Evolutionary conservation across 2,329 filamentous ascomycete genomes (phyloP).

Genomic region (Cercospora berteroae): DNA sequence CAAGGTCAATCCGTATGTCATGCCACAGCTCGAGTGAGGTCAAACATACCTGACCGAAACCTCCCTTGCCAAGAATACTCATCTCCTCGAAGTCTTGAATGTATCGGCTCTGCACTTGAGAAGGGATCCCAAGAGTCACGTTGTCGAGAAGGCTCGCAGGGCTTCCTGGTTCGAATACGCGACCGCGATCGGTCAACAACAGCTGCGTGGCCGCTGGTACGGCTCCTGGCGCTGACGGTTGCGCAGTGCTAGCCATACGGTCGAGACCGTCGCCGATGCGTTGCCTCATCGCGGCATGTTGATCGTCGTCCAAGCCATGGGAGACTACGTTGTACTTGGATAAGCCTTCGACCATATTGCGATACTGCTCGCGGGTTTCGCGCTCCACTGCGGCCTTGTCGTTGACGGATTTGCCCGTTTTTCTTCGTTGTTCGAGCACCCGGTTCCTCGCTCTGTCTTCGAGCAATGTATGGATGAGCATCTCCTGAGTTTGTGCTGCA

Average conservation of each 20-base stretch:
- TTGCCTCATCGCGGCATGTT: slow-evolving; percentile 35
- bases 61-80: slow-evolving; percentile 60
- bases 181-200: slow-evolving; percentile 24
- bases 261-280: slow-evolving; percentile 43
- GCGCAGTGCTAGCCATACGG: slow-evolving; percentile 11
- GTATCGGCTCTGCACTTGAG: slow-evolving; percentile 45
- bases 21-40: slow-evolving; percentile 60
- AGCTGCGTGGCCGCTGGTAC: slow-evolving; percentile 20
- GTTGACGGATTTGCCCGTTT: slow-evolving; percentile 3
- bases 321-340: slow-evolving; percentile 39
- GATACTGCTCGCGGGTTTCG: slow-evolving; percentile 42
- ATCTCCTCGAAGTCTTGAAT: slow-evolving; percentile 54
- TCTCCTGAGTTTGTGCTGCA: slow-evolving; percentile 29
- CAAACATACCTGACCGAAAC: slow-evolving; percentile 59
- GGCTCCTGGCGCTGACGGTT: neutral
- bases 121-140: slow-evolving; percentile 23
- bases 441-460: slow-evolving; percentile 46
- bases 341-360: slow-evolving; percentile 40
- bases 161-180: slow-evolving; percentile 5
- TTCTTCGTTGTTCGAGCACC: slow-evolving; percentile 36
- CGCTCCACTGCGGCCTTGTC: slow-evolving; percentile 40
- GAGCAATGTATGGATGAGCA: slow-evolving; percentile 47
- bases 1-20: slow-evolving; percentile 57
- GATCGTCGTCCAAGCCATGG: slow-evolving; percentile 40
- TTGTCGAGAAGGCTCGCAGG: slow-evolving; percentile 19